A percentile compares a stretch with the other conserved stretches of the same genome.
phyloP scores from a whole-genome alignment of 352 stramenopile genomes.

The Achlya hypogyna region DNA sequence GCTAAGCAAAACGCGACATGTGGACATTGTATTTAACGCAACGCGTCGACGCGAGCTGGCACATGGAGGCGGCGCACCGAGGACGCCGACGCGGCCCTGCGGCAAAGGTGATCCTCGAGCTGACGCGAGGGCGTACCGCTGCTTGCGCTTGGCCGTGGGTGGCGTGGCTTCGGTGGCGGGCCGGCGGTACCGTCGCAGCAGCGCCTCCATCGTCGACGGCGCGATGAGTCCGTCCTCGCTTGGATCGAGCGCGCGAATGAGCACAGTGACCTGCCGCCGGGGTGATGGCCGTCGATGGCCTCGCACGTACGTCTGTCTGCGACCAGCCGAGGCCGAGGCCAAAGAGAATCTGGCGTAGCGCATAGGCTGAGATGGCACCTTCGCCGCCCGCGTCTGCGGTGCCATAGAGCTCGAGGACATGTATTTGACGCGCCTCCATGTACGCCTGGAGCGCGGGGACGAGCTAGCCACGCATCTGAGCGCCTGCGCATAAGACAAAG shows the following conservation, averaged over 20 bases:
- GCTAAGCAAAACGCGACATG: background rate
- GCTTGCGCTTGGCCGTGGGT: background rate
- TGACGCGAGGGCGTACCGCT: background rate
- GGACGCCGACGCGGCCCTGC: background rate
- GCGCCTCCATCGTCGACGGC: background rate
- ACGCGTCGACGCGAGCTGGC: background rate
- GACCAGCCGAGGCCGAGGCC: conserved; percentile 13
- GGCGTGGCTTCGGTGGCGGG: background rate
- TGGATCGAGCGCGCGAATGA: conserved; percentile 9
- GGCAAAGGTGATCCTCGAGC: background rate
- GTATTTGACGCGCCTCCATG: background rate
- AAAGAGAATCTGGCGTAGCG: conserved; percentile 8
- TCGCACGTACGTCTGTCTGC: background rate
- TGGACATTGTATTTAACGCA: background rate
- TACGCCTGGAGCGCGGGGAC: conserved; percentile 4
- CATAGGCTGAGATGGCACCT: background rate
- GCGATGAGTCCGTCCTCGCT: background rate
- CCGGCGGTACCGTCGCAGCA: background rate
- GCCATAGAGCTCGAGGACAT: conserved; percentile 14
- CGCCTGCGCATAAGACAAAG: background rate
- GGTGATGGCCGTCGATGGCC: background rate
- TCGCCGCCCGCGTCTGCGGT: background rate
- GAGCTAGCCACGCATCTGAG: background rate
- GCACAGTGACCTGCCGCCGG: conserved; percentile 1
- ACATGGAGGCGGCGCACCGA: background rate